A percentile compares a stretch with the other conserved stretches of the same genome.
Evolutionary conservation across 352 stramenopile species (phyloP).

Genomic region (Phytophthora cryptogea): DNA sequence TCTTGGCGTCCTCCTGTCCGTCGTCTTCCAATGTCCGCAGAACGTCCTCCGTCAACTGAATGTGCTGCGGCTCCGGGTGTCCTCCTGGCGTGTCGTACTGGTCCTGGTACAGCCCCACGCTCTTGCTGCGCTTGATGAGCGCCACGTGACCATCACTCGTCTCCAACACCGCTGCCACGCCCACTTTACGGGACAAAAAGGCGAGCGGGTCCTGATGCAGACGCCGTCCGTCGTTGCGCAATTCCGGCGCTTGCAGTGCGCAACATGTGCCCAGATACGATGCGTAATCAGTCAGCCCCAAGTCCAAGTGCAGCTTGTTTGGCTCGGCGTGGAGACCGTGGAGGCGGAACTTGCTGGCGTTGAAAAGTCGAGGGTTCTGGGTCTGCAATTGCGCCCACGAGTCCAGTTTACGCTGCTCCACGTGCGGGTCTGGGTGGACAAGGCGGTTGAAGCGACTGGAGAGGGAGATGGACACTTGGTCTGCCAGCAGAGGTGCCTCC

Average conservation of each 20-base stretch:
- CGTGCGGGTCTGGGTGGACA: conserved; percentile 39
- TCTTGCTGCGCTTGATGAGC: conserved; percentile 68
- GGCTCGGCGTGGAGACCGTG: not conserved
- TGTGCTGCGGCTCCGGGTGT: conserved; percentile 67
- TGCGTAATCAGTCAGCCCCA: conserved; percentile 74
- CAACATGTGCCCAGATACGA: conserved; percentile 80
- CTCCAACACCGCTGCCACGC: conserved; percentile 73
- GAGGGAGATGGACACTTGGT: conserved; percentile 53
- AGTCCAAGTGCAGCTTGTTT: conserved; percentile 36
- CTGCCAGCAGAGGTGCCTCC: conserved; percentile 21
- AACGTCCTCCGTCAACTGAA: conserved; percentile 37
- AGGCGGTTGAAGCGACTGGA: conserved; percentile 48
- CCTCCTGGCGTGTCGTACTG: conserved; percentile 79
- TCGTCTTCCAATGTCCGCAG: conserved; percentile 29
- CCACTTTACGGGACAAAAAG: conserved; percentile 81
- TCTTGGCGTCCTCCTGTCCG: conserved; percentile 5
- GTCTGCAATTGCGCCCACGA: conserved; percentile 46
- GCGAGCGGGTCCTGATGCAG: conserved; percentile 40
- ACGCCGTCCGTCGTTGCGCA: conserved; percentile 41
- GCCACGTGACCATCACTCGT: conserved; percentile 62
- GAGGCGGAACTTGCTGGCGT: conserved; percentile 75
- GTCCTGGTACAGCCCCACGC: conserved; percentile 74
- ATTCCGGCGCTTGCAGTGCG: conserved; percentile 38
- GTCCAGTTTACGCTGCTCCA: conserved; percentile 45
- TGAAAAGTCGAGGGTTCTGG: conserved; percentile 62